Conservation (phyloP, 202 grass and related monocot species). For the Setaria viridis region DNA sequence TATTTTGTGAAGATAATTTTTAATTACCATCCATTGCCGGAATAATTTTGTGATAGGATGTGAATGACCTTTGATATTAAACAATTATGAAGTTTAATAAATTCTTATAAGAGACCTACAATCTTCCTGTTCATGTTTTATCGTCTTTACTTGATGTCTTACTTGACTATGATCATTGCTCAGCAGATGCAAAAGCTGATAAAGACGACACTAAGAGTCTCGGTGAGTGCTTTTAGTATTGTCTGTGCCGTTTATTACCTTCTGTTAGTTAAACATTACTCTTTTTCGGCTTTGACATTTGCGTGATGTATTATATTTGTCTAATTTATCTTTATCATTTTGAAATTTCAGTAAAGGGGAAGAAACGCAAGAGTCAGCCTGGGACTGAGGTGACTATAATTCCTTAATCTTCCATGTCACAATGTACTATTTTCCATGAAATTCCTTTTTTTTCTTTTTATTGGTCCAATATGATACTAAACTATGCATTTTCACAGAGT, state of each 20-base stretch:
- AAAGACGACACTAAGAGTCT: constrained; percentile 81
- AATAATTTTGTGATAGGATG: constrained; percentile 34
- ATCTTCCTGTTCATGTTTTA: background rate
- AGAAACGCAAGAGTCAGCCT: constrained; percentile 83
- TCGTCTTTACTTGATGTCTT: constrained; percentile 20
- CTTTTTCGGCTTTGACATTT: constrained; percentile 6
- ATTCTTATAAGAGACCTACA: background rate
- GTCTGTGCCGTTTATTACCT: constrained; percentile 11
- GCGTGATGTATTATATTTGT: constrained; percentile 16
- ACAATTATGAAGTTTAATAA: background rate
- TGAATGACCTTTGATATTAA: constrained; percentile 33
- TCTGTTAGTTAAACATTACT: constrained; percentile 24
- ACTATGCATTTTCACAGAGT: constrained; percentile 15
- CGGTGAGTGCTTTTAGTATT: constrained; percentile 53
- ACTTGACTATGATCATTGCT: constrained; percentile 44
- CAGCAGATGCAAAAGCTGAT: constrained; percentile 75
- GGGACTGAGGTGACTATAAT: constrained; percentile 61
- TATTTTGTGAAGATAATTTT: constrained; percentile 21
- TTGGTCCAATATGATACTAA: constrained; percentile 10
- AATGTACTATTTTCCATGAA: constrained; percentile 24
- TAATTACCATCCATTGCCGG: background rate
- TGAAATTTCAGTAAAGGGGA: constrained; percentile 69
- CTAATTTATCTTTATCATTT: constrained; percentile 47
- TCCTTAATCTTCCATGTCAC: constrained; percentile 5
- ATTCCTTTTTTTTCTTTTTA: constrained; percentile 28